These are phyloP conservation scores for Calonectria hawksworthii DNA, from an alignment of 2,329 filamentous ascomycete species.

Conservation along the genomic window DNA sequence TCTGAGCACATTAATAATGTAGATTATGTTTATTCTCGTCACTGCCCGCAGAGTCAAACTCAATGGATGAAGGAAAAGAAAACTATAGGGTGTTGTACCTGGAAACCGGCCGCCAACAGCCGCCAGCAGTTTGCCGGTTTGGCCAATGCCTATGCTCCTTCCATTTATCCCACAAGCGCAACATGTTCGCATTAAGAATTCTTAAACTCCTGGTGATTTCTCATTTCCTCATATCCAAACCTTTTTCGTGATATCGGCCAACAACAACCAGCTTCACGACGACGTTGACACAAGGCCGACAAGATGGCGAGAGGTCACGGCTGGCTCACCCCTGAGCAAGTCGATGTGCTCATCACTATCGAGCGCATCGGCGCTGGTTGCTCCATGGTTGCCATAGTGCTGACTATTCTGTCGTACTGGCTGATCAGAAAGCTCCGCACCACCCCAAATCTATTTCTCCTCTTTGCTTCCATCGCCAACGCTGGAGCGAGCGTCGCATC, in stretches of 20 bases:
- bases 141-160: neutral
- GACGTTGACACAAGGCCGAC: neutral
- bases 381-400: slow-evolving; percentile 64
- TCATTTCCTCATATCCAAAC: neutral
- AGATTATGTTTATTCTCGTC: neutral
- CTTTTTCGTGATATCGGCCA: neutral
- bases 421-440: slow-evolving; percentile 66
- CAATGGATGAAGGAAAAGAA: neutral
- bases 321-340: slow-evolving; percentile 52
- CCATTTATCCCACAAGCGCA: neutral
- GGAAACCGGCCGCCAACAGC: neutral
- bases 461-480: slow-evolving; percentile 55
- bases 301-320: slow-evolving; percentile 36
- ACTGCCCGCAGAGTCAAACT: neutral
- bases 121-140: neutral
- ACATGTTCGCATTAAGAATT: neutral
- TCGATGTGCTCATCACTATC: slow-evolving; percentile 62
- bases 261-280: neutral
- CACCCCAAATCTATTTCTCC: slow-evolving; percentile 67
- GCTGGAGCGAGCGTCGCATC: slow-evolving; percentile 74
- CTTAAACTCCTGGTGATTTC: neutral
- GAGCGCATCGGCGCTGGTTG: slow-evolving; percentile 68
- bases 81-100: neutral
- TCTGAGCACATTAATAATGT: no score
- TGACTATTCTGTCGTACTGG: slow-evolving; percentile 64